Percentiles rank a stretch among this genome's conserved stretches.
Conservation (phyloP, 75 land plant genomes). For the Pinus tabuliformis region DNA sequence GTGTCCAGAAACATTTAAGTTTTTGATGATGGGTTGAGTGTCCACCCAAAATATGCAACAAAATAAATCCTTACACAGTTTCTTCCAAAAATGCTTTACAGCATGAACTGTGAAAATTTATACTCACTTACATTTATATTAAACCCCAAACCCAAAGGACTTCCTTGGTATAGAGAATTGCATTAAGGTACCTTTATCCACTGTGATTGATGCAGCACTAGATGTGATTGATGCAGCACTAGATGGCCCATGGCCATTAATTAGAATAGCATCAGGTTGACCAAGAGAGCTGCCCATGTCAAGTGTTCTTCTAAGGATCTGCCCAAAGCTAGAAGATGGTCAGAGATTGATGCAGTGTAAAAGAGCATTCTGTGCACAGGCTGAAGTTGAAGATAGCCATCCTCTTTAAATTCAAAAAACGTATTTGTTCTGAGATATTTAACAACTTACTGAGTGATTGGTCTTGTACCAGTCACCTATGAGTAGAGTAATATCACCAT, state of each 20-base stretch:
- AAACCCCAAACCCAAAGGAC: too few relatives aligned
- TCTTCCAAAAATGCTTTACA: too few relatives aligned
- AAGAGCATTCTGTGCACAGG: too few relatives aligned
- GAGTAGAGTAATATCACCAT: constrained; percentile 36
- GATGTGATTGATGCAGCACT: neutral
- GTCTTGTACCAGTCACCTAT: constrained; percentile 55
- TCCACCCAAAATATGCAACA: too few relatives aligned
- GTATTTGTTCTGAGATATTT: neutral
- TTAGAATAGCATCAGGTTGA: constrained; percentile 42
- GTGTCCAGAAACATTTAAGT: too few relatives aligned
- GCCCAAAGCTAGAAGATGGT: neutral
- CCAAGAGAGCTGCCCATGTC: constrained; percentile 33
- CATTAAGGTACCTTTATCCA: neutral
- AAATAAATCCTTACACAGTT: too few relatives aligned
- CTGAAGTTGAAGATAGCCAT: neutral
- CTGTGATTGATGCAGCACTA: neutral
- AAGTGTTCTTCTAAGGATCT: constrained; percentile 21
- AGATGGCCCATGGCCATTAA: constrained; percentile 25
- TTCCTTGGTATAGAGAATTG: too few relatives aligned
- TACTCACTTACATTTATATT: too few relatives aligned
- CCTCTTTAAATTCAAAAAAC: neutral
- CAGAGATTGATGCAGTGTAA: neutral
- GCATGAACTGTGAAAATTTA: too few relatives aligned
- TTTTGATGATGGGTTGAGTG: too few relatives aligned
- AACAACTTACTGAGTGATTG: constrained; percentile 28